A percentile compares a stretch with the other conserved stretches of the same genome.
These are phyloP conservation scores for Tetrastigma voinierianum DNA, from an alignment of 164 flowering plant genomes.

Conservation along the genomic window DNA sequence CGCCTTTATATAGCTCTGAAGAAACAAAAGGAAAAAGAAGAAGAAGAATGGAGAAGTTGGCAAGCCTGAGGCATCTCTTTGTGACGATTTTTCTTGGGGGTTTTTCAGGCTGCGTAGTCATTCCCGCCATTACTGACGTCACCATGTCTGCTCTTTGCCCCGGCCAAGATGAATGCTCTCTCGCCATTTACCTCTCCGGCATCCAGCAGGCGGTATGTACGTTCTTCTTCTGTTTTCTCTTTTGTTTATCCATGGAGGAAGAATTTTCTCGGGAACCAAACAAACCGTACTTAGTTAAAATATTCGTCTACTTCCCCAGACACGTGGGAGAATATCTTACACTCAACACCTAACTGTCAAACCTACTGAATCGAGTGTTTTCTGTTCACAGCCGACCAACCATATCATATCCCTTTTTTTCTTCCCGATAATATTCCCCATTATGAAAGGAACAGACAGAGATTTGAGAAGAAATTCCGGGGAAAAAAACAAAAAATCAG, in stretches of 20 bases:
- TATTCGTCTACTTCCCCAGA: no score
- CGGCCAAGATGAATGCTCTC: conserved; percentile 74
- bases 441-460: neutral
- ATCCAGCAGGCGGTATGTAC: conserved; percentile 65
- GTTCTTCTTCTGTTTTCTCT: no score
- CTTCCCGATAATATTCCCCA: neutral
- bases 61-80: conserved; percentile 50
- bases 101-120: conserved; percentile 43
- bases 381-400: neutral
- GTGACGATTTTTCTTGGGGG: conserved; percentile 59
- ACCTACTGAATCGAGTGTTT: conserved; percentile 4
- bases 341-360: neutral
- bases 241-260: no score
- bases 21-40: conserved; percentile 20
- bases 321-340: no score
- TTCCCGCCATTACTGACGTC: conserved; percentile 77
- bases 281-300: no score
- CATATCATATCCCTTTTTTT: no score
- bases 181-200: conserved; percentile 79
- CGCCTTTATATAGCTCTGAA: no score
- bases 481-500: no score
- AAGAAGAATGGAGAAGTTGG: conserved; percentile 18
- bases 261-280: no score
- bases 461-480: neutral
- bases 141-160: conserved; percentile 83